Conservation (phyloP, 2,329 filamentous ascomycete genomes). For the Hymenoscyphus salicellus region DNA sequence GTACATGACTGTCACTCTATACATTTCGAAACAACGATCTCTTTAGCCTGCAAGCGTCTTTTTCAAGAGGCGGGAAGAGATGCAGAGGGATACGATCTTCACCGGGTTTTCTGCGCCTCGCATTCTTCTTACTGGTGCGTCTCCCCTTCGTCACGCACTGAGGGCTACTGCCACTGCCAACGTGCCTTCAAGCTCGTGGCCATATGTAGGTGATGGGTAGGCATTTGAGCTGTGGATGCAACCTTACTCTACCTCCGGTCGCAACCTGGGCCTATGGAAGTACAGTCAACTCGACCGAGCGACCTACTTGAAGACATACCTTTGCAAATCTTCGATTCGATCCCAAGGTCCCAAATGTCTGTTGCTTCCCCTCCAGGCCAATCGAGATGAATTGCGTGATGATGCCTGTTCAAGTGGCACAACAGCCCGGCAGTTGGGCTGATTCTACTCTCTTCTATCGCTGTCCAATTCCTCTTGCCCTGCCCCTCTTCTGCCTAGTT, state of each 20-base stretch:
- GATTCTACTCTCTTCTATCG: neutral
- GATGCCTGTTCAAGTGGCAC: slow-evolving; percentile 3
- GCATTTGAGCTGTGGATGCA: neutral
- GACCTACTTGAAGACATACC: neutral
- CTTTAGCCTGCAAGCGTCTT: neutral
- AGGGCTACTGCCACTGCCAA: neutral
- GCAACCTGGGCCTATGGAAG: neutral
- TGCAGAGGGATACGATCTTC: slow-evolving; percentile 3
- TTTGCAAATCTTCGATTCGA: neutral
- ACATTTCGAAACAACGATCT: neutral
- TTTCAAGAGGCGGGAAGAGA: neutral
- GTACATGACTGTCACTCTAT: neutral
- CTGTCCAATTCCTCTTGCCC: neutral
- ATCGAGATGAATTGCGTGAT: slow-evolving; percentile 4
- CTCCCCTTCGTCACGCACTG: neutral
- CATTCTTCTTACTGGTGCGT: slow-evolving; percentile 4
- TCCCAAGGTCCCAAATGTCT: neutral
- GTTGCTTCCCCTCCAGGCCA: neutral
- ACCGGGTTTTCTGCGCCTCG: slow-evolving; percentile 6
- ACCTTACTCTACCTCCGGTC: neutral
- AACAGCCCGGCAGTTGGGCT: slow-evolving; percentile 2
- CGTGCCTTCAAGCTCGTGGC: slow-evolving; percentile 2
- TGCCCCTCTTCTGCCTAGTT: neutral
- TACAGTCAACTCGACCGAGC: neutral
- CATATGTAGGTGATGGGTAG: slow-evolving; percentile 4